These are phyloP conservation scores for Wickerhamiella brachini DNA, from an alignment of 805 yeast genomes.

Conservation along the genomic window DNA sequence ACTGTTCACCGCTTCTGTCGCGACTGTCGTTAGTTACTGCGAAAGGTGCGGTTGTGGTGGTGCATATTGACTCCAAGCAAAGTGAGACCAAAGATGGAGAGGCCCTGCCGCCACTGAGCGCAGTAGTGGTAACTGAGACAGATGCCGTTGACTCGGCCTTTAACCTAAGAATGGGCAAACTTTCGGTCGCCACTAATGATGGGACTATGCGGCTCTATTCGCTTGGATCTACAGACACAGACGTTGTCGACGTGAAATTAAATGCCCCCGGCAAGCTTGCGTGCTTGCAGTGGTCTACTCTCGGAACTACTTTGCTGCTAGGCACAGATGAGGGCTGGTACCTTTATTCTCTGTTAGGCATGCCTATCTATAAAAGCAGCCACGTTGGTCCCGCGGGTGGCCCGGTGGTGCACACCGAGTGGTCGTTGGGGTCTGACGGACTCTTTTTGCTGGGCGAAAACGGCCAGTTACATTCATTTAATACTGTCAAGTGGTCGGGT, in stretches of 20 bases:
- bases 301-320: conserved; percentile 24
- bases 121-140: conserved; percentile 3
- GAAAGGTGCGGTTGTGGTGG: background rate
- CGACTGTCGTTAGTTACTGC: background rate
- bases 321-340: conserved; percentile 34
- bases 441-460: conserved; percentile 21
- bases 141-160: conserved; percentile 22
- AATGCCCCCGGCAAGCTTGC: conserved; percentile 12
- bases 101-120: conserved; percentile 2
- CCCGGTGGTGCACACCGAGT: conserved; percentile 23
- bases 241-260: conserved; percentile 1
- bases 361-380: conserved; percentile 14
- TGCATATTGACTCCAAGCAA: background rate
- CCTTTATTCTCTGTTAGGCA: conserved; percentile 35
- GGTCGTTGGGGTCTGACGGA: conserved; percentile 27
- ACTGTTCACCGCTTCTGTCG: background rate
- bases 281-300: conserved; percentile 26
- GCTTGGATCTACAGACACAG: background rate
- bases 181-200: conserved; percentile 25
- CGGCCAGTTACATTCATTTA: conserved; percentile 13
- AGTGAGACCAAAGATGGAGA: background rate
- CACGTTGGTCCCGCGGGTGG: conserved; percentile 13
- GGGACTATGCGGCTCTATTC: conserved; percentile 9
- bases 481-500: conserved; percentile 23
- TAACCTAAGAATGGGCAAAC: conserved; percentile 30